Percentiles rank a stretch among this genome's conserved stretches.
phyloP scores from a whole-genome alignment of 176 grass and related monocot species.

The Juncus inflexus region DNA sequence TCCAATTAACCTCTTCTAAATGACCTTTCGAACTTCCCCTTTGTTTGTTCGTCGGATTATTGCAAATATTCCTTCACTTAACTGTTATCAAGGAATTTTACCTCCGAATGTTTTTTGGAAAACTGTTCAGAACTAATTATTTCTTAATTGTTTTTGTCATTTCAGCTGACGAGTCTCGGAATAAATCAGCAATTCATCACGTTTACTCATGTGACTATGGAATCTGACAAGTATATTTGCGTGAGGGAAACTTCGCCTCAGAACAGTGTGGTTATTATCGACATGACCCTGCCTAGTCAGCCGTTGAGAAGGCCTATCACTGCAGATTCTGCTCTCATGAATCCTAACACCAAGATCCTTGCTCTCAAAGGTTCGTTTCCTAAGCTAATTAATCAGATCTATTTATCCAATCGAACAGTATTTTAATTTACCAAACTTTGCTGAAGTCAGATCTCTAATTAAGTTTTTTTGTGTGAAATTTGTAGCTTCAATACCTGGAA shows the following conservation, averaged over 20 bases:
- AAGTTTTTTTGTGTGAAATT: slow-evolving; percentile 27
- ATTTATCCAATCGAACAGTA: neutral
- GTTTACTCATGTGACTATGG: slow-evolving; percentile 98
- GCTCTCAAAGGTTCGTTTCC: slow-evolving; percentile 71
- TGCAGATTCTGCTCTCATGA: slow-evolving; percentile 95
- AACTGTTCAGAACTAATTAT: slow-evolving; percentile 1
- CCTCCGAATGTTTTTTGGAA: neutral
- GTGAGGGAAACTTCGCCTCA: slow-evolving; percentile 95
- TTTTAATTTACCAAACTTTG: neutral
- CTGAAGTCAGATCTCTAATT: slow-evolving; percentile 12
- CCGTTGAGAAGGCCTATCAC: slow-evolving; percentile 92
- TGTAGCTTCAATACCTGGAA: slow-evolving; percentile 88
- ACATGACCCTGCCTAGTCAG: slow-evolving; percentile 94
- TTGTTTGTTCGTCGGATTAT: neutral
- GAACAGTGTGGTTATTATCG: slow-evolving; percentile 95
- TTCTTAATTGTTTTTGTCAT: neutral
- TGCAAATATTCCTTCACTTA: no score
- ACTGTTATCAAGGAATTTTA: no score
- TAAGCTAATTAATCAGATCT: slow-evolving; percentile 23
- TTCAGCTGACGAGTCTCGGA: slow-evolving; percentile 86
- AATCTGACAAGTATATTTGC: slow-evolving; percentile 97
- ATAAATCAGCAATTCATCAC: slow-evolving; percentile 96
- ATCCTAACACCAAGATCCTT: slow-evolving; percentile 91
- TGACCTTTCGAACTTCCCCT: neutral
- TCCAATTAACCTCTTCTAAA: neutral